Evolutionary conservation across 805 yeast genomes (phyloP), one percentile per base, ranked within the genome.

Genomic region (Saccharomycopsis javanensis): DNA sequence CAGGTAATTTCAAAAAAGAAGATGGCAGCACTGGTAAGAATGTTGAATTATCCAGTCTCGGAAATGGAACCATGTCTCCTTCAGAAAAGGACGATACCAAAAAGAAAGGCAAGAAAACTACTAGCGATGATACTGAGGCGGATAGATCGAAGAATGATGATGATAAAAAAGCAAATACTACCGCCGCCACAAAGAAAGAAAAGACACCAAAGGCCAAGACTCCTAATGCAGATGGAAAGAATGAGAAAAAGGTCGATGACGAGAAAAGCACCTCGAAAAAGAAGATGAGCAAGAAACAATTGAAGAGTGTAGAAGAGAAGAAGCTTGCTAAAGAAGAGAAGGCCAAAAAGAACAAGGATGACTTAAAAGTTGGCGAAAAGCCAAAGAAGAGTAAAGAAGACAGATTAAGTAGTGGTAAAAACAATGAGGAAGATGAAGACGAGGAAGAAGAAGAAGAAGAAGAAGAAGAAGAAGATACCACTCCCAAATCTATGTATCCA

Each of bases 141-240:
- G 28, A 5, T 8, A 18, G 23, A 25, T 15, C 15, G 15, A 23
- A 42, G 1, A 20, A 7, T 7, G 28, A 6, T 4, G n/a, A 42
- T 4, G 25, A 5, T 3, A 42, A 42, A 20, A 20, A 42, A 5
- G 42, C 5, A n/a, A 15, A 7, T 35, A n/a, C n/a, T n/a, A n/a
- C n/a, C n/a, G n/a, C n/a, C n/a, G 8, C 15, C 4, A 28, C 23
- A n/a, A 42, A 42, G 13, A 38, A 52, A 16, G 55, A 42, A 8
- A 52, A 35, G 30, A 52, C 38, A n/a, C 27, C 55, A 11, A 52
- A 52, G 23, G 33, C 55, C 23, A 52, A 52, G 46, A 38, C 48
- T 16, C 55, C 37, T 23, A 35, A 23, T n/a, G 50, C 30, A 5
- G 48, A 37, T 4, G 25, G 55, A 34, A 52, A 52, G 23, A 52